A percentile compares a stretch with the other conserved stretches of the same genome.
These are phyloP conservation scores for Candida tropicalis DNA, from an alignment of 1,139 yeast genomes.

Conservation along the genomic window DNA sequence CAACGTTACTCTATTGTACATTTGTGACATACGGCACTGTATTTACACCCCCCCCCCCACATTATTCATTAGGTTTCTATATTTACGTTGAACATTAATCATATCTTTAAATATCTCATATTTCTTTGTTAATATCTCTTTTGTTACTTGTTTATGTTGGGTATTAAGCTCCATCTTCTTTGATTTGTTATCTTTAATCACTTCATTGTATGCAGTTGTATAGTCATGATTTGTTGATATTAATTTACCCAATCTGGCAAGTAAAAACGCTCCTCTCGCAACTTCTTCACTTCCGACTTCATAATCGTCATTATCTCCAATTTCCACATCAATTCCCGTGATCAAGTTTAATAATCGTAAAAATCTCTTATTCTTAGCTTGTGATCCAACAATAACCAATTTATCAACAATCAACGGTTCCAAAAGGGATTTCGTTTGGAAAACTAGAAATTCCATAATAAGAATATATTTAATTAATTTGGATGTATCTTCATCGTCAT, in stretches of 20 bases:
- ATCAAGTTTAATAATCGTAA: constrained; percentile 30
- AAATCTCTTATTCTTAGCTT: constrained; percentile 48
- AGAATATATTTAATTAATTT: constrained; percentile 46
- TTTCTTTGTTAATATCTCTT: constrained; percentile 22
- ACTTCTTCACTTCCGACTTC: constrained; percentile 28
- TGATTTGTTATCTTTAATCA: constrained; percentile 5
- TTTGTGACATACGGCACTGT: no score
- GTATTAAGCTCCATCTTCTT: background rate
- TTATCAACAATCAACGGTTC: constrained; percentile 22
- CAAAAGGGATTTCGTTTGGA: constrained; percentile 48
- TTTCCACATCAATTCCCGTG: constrained; percentile 25
- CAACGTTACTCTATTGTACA: background rate
- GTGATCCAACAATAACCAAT: constrained; percentile 53
- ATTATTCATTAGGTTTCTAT: constrained; percentile 24
- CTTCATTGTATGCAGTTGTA: constrained; percentile 8
- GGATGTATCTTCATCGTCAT: background rate
- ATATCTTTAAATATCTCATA: constrained; percentile 37
- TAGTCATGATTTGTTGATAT: constrained; percentile 4
- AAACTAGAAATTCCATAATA: constrained; percentile 50
- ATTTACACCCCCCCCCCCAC: no score
- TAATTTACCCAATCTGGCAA: constrained; percentile 21
- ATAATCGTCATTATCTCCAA: constrained; percentile 10
- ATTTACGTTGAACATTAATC: constrained; percentile 34
- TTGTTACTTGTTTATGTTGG: no score
- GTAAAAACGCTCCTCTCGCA: constrained; percentile 40